Conservation (phyloP, 2,329 filamentous ascomycete genomes). For the Myriosclerotinia scirpicola region DNA sequence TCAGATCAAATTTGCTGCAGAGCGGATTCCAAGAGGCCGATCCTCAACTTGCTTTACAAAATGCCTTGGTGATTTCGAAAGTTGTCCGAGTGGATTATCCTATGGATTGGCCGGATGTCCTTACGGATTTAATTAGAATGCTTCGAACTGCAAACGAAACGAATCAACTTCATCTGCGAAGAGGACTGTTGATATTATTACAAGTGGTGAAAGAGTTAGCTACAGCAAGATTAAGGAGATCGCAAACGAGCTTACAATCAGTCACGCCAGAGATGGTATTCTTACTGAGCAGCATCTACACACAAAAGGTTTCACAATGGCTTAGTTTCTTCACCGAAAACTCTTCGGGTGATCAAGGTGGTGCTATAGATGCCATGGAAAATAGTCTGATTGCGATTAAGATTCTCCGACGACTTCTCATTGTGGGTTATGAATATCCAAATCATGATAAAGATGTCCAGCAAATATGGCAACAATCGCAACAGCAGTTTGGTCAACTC, state of each 20-base stretch:
- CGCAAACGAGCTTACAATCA: conserved; percentile 73
- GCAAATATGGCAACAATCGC: conserved; percentile 77
- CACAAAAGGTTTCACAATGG: conserved; percentile 71
- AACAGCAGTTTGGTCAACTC: conserved; percentile 75
- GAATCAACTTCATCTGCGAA: conserved; percentile 65
- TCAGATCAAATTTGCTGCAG: conserved; percentile 73
- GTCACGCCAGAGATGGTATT: conserved; percentile 83
- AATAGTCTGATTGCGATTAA: conserved; percentile 80
- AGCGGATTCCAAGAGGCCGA: conserved; percentile 77
- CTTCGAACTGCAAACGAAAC: conserved; percentile 59
- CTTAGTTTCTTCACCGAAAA: conserved; percentile 57
- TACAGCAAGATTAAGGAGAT: conserved; percentile 72
- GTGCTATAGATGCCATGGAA: conserved; percentile 63
- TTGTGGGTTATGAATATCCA: conserved; percentile 81
- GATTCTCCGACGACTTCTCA: conserved; percentile 73
- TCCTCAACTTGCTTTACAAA: conserved; percentile 76
- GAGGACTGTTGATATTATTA: conserved; percentile 74
- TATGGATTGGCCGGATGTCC: conserved; percentile 71
- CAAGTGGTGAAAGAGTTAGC: conserved; percentile 89
- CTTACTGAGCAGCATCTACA: conserved; percentile 75
- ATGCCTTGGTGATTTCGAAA: conserved; percentile 84
- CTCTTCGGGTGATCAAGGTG: conserved; percentile 55
- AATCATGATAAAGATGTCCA: conserved; percentile 74
- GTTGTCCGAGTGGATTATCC: conserved; percentile 89
- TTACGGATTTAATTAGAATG: conserved; percentile 60